Conservation (phyloP, 2,329 filamentous ascomycete species). For the Dactylonectria macrodidyma region DNA sequence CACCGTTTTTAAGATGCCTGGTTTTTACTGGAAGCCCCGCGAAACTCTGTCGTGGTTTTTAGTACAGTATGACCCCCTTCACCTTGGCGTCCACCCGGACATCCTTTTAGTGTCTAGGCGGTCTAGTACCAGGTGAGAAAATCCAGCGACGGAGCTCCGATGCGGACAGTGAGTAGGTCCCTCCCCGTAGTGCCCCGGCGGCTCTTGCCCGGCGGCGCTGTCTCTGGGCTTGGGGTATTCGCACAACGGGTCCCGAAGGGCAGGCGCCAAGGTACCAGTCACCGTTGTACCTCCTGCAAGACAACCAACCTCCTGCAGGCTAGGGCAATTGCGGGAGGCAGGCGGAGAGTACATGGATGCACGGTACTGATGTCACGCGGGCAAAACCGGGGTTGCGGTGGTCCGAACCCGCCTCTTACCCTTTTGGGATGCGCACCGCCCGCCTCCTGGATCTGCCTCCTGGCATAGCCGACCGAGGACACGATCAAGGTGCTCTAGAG, state of each 20-base stretch:
- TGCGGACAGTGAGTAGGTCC: not conserved
- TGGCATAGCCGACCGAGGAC: constrained; percentile 5
- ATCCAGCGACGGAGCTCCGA: not conserved
- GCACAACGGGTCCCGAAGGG: constrained; percentile 8
- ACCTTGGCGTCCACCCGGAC: not conserved
- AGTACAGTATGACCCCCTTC: not conserved
- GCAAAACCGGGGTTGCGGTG: constrained; percentile 45
- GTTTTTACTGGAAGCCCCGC: not conserved
- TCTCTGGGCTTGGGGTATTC: not conserved
- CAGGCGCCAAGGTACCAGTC: not conserved
- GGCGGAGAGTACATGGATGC: not conserved
- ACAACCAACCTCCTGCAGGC: not conserved
- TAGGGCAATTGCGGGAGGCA: constrained; percentile 2
- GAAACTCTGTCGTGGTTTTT: not conserved
- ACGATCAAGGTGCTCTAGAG: constrained; percentile 1
- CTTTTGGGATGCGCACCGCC: constrained; percentile 34
- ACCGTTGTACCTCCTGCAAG: not conserved
- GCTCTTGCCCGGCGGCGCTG: not conserved
- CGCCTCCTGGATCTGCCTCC: constrained; percentile 31
- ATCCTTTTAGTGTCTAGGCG: not conserved
- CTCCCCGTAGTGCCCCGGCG: not conserved
- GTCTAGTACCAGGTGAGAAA: constrained; percentile 2
- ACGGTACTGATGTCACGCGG: constrained; percentile 34
- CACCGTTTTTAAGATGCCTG: no score
- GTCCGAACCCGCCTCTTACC: constrained; percentile 34